Evolutionary conservation across 805 yeast genomes (phyloP).

Genomic region (Lipomyces oligophaga): DNA sequence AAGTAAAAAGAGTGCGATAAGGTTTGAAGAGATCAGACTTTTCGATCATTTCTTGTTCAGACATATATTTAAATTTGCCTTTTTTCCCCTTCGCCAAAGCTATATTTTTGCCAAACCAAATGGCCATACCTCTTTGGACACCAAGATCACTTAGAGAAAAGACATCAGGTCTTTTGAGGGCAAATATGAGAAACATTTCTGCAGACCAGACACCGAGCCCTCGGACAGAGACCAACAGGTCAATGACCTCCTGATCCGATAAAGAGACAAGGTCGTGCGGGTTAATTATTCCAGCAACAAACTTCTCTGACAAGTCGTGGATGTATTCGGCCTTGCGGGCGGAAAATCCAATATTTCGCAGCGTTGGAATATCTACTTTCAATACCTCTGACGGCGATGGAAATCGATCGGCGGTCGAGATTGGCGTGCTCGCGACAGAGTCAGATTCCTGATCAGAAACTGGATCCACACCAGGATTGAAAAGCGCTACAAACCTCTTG

Average conservation of each 20-base stretch:
- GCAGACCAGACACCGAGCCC: slow-evolving; percentile 86
- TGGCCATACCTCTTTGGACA: slow-evolving; percentile 72
- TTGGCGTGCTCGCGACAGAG: too few species aligned
- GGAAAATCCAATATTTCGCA: slow-evolving; percentile 68
- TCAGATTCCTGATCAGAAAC: too few species aligned
- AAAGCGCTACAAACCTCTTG: slow-evolving; percentile 43
- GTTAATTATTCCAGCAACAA: slow-evolving; percentile 36
- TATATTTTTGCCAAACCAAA: slow-evolving; percentile 56
- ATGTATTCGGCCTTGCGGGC: slow-evolving; percentile 52
- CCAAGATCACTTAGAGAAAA: slow-evolving; percentile 82
- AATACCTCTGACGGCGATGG: slow-evolving; percentile 55
- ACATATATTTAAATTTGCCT: slow-evolving; percentile 36
- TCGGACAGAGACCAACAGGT: slow-evolving; percentile 51
- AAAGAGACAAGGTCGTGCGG: slow-evolving; percentile 40
- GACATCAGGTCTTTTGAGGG: slow-evolving; percentile 60
- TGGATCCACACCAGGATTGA: slow-evolving; percentile 30
- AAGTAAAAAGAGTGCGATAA: slow-evolving; percentile 40
- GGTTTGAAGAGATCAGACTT: slow-evolving; percentile 63
- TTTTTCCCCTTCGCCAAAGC: slow-evolving; percentile 41
- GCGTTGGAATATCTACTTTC: slow-evolving; percentile 42
- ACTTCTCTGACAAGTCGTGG: slow-evolving; percentile 24
- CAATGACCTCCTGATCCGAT: slow-evolving; percentile 46
- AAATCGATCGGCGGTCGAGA: slow-evolving; percentile 29
- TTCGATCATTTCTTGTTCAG: slow-evolving; percentile 57
- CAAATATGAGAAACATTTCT: slow-evolving; percentile 77